Base-by-base conservation (phyloP, 2,329 filamentous ascomycete genomes). In the Cladosporium sp. region DNA sequence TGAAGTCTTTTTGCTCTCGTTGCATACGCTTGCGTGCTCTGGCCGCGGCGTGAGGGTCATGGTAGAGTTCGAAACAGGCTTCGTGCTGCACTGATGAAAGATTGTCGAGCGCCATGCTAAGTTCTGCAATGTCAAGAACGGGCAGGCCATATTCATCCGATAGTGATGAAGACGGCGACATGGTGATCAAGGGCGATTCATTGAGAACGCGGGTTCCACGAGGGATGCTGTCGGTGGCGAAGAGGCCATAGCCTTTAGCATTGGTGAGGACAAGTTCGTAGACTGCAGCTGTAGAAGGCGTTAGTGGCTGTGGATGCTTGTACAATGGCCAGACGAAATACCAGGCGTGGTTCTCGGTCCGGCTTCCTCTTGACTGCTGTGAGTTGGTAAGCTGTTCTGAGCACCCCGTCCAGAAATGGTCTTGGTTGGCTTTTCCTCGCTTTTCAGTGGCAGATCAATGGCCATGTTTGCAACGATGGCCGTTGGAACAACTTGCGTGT, bases 201-300 rank as follows among this genome's bases (percentile, higher is more conserved):
- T 67, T 58, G 64, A 75, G 61, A 39, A 75, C 68, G 48, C 72
- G 69, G 16, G 69, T 73, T 5, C 74, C 73, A n/a, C 67, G 66
- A 21, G 64, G 63, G 65, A 76, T 75, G 66, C 70, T 66, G 39
- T 67, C 32, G n/a, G 63, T 68, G 14, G 74, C 70, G 46, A 75
- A 67, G 8, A 74, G 65, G 13, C 72, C 72, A 54, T 65, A 67
- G 36, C 72, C 72, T 64, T 72, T 71, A 25, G 58, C 64, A n/a
- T 66, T 62, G 34, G 68, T 60, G 18, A 65, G 59, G 43, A 64
- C 64, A n/a, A 69, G 32, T 26, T 68, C 66, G 36, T 65, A 69
- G 49, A 66, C 65, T 21, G n/a, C 16, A 11, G 5, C 56, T 54
- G 51, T 26, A 18, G 28, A 28, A n/a, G 1, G 11, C 18, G 26